These are phyloP conservation scores for Plasmodium relictum DNA, from an alignment of 169 alveolate genomes.

Conservation along the genomic window DNA sequence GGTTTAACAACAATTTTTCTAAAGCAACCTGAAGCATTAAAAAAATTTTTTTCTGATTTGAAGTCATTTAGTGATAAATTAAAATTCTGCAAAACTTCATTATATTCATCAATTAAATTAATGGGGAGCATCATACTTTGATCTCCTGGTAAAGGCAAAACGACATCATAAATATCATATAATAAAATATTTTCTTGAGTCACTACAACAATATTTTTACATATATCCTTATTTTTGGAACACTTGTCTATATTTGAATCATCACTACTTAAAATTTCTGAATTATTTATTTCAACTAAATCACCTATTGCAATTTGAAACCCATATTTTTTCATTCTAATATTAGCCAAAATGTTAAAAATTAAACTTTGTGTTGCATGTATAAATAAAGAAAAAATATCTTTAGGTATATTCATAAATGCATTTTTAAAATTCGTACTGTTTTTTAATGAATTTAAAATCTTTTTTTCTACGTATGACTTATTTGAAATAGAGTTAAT, in stretches of 20 bases:
- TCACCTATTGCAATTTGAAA: slow-evolving; percentile 86
- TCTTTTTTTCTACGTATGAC: slow-evolving; percentile 80
- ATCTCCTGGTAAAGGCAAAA: slow-evolving; percentile 94
- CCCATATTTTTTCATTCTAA: slow-evolving; percentile 92
- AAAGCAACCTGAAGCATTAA: slow-evolving; percentile 88
- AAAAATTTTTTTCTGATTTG: slow-evolving; percentile 75
- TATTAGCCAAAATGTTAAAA: slow-evolving; percentile 90
- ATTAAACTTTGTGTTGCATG: slow-evolving; percentile 95
- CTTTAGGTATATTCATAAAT: slow-evolving; percentile 86
- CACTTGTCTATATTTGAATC: slow-evolving; percentile 82
- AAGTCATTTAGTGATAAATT: slow-evolving; percentile 77
- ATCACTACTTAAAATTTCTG: slow-evolving; percentile 1
- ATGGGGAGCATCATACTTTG: slow-evolving; percentile 84
- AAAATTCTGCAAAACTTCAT: slow-evolving; percentile 78
- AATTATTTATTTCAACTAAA: slow-evolving; percentile 77
- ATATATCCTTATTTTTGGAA: slow-evolving; percentile 60
- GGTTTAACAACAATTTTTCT: slow-evolving; percentile 89
- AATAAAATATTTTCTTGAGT: slow-evolving; percentile 87
- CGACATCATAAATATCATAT: slow-evolving; percentile 91
- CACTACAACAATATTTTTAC: slow-evolving; percentile 78
- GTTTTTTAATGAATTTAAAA: slow-evolving; percentile 78
- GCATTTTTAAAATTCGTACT: slow-evolving; percentile 85
- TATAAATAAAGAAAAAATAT: slow-evolving; percentile 90
- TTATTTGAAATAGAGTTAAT: slow-evolving; percentile 51
- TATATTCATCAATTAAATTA: slow-evolving; percentile 72